Percentiles rank a stretch among this genome's conserved stretches.
phyloP scores from a whole-genome alignment of 108 stramenopile genomes.

The Nannochloropsis gaditana region DNA sequence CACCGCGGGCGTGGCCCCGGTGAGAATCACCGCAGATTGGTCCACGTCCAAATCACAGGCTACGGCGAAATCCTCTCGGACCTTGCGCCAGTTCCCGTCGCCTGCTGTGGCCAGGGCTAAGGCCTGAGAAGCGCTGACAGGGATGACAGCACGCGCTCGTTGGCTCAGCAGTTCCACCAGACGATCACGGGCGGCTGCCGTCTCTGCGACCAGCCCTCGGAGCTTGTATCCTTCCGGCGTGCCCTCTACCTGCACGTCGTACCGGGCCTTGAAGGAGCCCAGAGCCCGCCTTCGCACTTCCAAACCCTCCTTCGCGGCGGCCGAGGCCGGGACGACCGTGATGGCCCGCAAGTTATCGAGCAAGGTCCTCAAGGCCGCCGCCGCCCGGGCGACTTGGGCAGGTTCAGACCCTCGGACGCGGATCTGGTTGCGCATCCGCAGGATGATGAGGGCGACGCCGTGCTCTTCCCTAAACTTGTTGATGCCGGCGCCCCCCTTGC shows the following conservation, averaged over 20 bases:
- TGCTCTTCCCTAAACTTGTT: slow-evolving; percentile 20
- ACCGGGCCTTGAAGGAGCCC: neutral
- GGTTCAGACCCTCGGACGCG: neutral
- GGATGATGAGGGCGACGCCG: slow-evolving; percentile 1
- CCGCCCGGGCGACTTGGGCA: neutral
- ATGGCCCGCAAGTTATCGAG: neutral
- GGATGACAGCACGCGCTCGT: neutral
- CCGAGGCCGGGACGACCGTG: neutral
- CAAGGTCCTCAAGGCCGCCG: neutral
- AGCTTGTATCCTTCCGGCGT: neutral
- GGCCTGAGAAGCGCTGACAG: neutral
- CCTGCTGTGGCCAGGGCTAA: neutral
- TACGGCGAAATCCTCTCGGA: neutral
- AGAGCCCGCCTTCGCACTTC: neutral
- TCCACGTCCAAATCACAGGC: slow-evolving; percentile 1
- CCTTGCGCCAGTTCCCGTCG: neutral
- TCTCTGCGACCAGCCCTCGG: neutral
- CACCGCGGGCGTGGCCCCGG: neutral
- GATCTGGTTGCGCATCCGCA: slow-evolving; percentile 12
- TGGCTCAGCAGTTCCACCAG: slow-evolving; percentile 4
- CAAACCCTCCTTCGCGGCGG: neutral
- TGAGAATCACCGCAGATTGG: neutral
- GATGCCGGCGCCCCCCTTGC: neutral
- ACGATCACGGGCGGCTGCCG: neutral
- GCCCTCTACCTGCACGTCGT: neutral